Percentiles rank a stretch among this genome's conserved stretches.
phyloP scores from a whole-genome alignment of 106 monocot genomes.

The Allium fistulosum region DNA sequence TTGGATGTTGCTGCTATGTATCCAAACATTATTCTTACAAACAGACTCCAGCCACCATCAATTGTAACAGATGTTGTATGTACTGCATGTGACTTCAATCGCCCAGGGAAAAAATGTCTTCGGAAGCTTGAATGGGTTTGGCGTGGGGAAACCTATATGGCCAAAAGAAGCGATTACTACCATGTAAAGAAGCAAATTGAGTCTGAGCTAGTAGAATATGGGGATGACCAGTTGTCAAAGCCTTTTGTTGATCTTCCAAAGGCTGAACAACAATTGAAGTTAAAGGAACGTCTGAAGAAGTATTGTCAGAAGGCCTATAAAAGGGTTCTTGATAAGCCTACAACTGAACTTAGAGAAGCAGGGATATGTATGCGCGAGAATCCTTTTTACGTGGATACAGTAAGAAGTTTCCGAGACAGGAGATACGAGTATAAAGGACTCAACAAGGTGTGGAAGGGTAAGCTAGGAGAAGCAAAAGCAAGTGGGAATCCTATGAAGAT shows the following conservation, averaged over 20 bases:
- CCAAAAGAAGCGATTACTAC: slow-evolving; percentile 89
- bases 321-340: slow-evolving; percentile 91
- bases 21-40: slow-evolving; percentile 98
- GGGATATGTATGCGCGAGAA: slow-evolving; percentile 99
- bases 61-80: slow-evolving; percentile 92
- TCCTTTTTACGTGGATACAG: slow-evolving; percentile 96
- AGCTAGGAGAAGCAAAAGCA: slow-evolving; percentile 81
- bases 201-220: slow-evolving; percentile 60
- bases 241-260: slow-evolving; percentile 76
- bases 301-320: slow-evolving; percentile 98
- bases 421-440: slow-evolving; percentile 98
- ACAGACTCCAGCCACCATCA: slow-evolving; percentile 97
- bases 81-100: slow-evolving; percentile 98
- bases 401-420: slow-evolving; percentile 93
- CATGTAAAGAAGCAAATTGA: slow-evolving; percentile 93
- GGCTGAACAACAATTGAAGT: slow-evolving; percentile 61
- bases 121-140: slow-evolving; percentile 98
- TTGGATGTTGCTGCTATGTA: slow-evolving; percentile 99
- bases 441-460: slow-evolving; percentile 94
- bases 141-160: slow-evolving; percentile 92
- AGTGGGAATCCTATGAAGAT: slow-evolving; percentile 82
- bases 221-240: slow-evolving; percentile 36
- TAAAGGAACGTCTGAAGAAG: slow-evolving; percentile 88
- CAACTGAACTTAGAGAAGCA: slow-evolving; percentile 89
- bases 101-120: slow-evolving; percentile 93